Conservation (phyloP, 768 basidiomycete genomes). For the Termitomyces sp. region DNA sequence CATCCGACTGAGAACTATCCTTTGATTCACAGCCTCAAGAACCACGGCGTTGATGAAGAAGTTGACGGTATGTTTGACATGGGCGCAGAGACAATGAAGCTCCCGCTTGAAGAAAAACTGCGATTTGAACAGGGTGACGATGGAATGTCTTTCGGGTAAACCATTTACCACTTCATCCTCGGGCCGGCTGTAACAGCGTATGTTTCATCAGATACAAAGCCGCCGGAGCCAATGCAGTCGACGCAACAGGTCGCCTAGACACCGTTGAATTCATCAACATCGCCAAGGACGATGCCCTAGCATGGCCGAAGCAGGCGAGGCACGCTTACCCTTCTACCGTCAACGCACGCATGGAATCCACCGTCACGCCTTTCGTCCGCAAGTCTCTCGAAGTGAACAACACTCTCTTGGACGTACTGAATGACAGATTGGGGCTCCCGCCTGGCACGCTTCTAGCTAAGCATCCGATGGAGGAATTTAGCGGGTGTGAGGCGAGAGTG, state of each 20-base stretch:
- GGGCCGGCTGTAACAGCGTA: not conserved
- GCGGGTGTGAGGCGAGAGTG: constrained; percentile 55
- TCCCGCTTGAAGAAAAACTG: constrained; percentile 56
- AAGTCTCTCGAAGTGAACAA: constrained; percentile 56
- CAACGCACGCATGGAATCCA: constrained; percentile 41
- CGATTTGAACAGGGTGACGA: constrained; percentile 54
- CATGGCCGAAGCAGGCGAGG: constrained; percentile 50
- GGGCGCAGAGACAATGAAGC: constrained; percentile 48
- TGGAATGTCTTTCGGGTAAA: constrained; percentile 37
- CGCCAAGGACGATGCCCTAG: constrained; percentile 64
- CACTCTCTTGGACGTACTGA: constrained; percentile 52
- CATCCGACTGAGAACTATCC: not conserved
- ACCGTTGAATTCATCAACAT: constrained; percentile 64
- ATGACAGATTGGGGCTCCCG: constrained; percentile 52
- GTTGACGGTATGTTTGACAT: constrained; percentile 52
- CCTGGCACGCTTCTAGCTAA: constrained; percentile 38
- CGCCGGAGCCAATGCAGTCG: constrained; percentile 57
- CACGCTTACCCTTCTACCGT: constrained; percentile 57
- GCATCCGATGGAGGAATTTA: constrained; percentile 44
- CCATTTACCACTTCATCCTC: not conserved
- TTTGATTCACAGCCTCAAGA: constrained; percentile 31
- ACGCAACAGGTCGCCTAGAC: constrained; percentile 55
- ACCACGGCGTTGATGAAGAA: constrained; percentile 49
- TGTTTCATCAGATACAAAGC: constrained; percentile 40
- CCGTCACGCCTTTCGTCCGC: constrained; percentile 52